Conservation (phyloP, 208 protist genomes). For the Leishmania amazonensis region DNA sequence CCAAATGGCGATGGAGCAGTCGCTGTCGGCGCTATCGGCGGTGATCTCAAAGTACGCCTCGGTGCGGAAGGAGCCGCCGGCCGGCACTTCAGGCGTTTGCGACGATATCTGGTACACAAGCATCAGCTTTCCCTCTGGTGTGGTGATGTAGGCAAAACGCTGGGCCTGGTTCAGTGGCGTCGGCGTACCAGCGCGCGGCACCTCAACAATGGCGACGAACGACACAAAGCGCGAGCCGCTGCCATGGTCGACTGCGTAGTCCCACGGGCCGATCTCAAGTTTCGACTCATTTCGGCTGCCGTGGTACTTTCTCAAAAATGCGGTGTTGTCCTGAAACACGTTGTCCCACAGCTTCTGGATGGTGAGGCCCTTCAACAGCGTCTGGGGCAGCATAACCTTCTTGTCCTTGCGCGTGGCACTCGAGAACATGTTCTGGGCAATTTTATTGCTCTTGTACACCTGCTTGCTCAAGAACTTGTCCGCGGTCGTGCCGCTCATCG, state of each 20-base stretch:
- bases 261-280: slow-evolving; percentile 62
- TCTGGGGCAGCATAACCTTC: slow-evolving; percentile 70
- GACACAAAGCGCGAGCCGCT: slow-evolving; percentile 75
- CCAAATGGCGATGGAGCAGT: slow-evolving; percentile 70
- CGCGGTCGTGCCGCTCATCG: slow-evolving; percentile 45
- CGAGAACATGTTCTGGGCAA: slow-evolving; percentile 80
- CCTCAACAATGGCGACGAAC: slow-evolving; percentile 60
- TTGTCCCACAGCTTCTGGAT: slow-evolving; percentile 74
- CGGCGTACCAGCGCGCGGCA: slow-evolving; percentile 59
- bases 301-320: slow-evolving; percentile 79
- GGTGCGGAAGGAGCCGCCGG: slow-evolving; percentile 71
- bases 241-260: slow-evolving; percentile 69
- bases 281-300: slow-evolving; percentile 68
- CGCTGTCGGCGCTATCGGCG: slow-evolving; percentile 44
- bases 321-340: slow-evolving; percentile 65
- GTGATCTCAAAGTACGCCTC: slow-evolving; percentile 77
- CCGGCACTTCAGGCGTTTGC: slow-evolving; percentile 74
- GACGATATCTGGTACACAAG: slow-evolving; percentile 85
- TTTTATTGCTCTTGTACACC: slow-evolving; percentile 50
- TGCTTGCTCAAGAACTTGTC: slow-evolving; percentile 65
- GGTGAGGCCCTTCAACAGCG: slow-evolving; percentile 64
- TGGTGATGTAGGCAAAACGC: slow-evolving; percentile 66
- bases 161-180: slow-evolving; percentile 81
- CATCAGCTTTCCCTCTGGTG: slow-evolving; percentile 42
- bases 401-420: slow-evolving; percentile 52